phyloP scores from a whole-genome alignment of 1,284 basidiomycete species.

The Ceratobasidium sp. region DNA sequence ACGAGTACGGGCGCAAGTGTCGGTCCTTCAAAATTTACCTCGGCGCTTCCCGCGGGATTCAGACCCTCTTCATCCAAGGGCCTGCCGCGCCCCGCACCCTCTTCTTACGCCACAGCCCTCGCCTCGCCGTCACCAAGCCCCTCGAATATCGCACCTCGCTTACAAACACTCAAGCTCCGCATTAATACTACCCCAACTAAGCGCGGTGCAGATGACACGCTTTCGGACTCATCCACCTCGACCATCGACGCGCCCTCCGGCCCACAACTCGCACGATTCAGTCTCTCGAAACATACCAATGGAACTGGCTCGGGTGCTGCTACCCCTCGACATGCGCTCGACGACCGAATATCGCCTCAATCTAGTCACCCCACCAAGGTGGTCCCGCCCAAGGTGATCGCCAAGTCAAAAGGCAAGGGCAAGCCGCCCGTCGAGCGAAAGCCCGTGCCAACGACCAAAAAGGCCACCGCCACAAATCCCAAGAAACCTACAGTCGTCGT shows the following conservation, averaged over 20 bases:
- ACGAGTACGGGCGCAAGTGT: not conserved
- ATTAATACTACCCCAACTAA: not conserved
- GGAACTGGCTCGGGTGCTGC: conserved; percentile 1
- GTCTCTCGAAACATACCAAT: conserved; percentile 9
- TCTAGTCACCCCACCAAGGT: not conserved
- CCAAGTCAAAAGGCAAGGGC: conserved; percentile 32
- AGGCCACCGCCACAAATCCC: not conserved
- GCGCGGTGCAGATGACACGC: not conserved
- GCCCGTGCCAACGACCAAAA: conserved; percentile 1
- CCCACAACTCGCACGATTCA: conserved; percentile 25
- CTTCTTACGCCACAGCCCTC: conserved; percentile 21
- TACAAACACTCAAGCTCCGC: conserved; percentile 16
- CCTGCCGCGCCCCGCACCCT: conserved; percentile 10
- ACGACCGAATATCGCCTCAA: conserved; percentile 31
- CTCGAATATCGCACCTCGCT: conserved; percentile 14
- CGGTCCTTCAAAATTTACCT: conserved; percentile 21
- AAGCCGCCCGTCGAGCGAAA: conserved; percentile 20
- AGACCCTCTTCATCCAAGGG: conserved; percentile 33
- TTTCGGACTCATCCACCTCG: conserved; percentile 17
- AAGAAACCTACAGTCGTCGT: not conserved
- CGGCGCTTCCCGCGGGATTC: conserved; percentile 31
- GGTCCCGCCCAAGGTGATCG: conserved; percentile 30
- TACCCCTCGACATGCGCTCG: conserved; percentile 23
- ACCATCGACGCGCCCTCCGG: conserved; percentile 29
- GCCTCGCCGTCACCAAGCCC: conserved; percentile 6